phyloP scores from a whole-genome alignment of 2,329 filamentous ascomycete genomes.

The Incumbomyces lentus region DNA sequence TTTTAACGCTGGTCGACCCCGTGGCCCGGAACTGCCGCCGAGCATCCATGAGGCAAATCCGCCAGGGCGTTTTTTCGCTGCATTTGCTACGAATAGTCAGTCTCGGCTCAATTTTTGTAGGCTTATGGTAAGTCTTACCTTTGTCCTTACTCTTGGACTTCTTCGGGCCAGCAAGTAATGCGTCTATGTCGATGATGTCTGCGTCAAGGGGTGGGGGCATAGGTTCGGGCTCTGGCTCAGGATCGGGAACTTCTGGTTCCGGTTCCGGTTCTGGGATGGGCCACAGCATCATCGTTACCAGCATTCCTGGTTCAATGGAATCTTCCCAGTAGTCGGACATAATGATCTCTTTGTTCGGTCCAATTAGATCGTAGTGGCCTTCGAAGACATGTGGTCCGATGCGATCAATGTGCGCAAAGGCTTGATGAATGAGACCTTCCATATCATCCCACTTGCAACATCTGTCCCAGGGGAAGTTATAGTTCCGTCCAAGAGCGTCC shows the following conservation, averaged over 20 bases:
- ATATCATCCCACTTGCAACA: constrained; percentile 84
- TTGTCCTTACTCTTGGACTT: constrained; percentile 15
- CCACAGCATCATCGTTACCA: constrained; percentile 59
- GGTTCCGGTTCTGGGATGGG: constrained; percentile 45
- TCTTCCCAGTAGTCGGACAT: constrained; percentile 73
- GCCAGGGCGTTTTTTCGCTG: constrained; percentile 19
- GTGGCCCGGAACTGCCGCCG: constrained; percentile 22
- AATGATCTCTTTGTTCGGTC: constrained; percentile 72
- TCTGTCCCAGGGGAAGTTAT: constrained; percentile 78
- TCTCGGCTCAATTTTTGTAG: too few relatives aligned
- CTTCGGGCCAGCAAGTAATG: constrained; percentile 14
- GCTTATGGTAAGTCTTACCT: constrained; percentile 10
- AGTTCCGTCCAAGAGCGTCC: constrained; percentile 82
- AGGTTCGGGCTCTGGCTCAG: constrained; percentile 11
- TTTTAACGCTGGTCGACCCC: constrained; percentile 30
- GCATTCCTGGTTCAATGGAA: constrained; percentile 67
- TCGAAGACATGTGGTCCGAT: constrained; percentile 66
- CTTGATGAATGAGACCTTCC: constrained; percentile 77
- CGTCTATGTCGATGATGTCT: constrained; percentile 14
- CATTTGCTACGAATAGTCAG: not conserved
- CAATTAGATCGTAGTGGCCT: constrained; percentile 70
- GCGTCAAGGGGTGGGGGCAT: constrained; percentile 10
- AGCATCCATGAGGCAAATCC: constrained; percentile 37
- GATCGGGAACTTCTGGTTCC: constrained; percentile 2
- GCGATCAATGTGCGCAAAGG: constrained; percentile 66